Conservation (phyloP, 1,139 yeast species). For the Pichia kudriavzevii region DNA sequence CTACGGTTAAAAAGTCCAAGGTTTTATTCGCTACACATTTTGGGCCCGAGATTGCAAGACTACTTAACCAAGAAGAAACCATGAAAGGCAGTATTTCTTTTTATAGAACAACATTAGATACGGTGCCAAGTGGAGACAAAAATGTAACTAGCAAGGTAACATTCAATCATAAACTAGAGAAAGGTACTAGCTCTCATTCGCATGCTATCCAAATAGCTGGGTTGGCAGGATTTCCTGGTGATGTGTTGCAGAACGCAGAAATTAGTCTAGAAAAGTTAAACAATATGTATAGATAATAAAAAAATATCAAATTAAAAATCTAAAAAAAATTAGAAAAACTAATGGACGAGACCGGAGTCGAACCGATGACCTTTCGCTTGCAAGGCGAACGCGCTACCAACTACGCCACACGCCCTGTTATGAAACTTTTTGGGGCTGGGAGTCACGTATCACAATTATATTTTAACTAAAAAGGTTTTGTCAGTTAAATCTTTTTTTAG, state of each 20-base stretch:
- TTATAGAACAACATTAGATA: constrained; percentile 39
- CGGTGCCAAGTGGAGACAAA: constrained; percentile 1
- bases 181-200: constrained; percentile 71
- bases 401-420: constrained; percentile 60
- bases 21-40: constrained; percentile 92
- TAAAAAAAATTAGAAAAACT: constrained; percentile 18
- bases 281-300: neutral
- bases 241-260: constrained; percentile 48
- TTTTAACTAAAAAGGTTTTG: no score
- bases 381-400: constrained; percentile 68
- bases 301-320: neutral
- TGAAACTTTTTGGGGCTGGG: no score
- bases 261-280: neutral
- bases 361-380: constrained; percentile 63
- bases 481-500: no score
- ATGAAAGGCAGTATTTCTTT: constrained; percentile 31
- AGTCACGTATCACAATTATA: no score
- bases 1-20: constrained; percentile 54
- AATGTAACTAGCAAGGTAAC: constrained; percentile 25
- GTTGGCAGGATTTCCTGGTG: constrained; percentile 72
- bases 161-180: constrained; percentile 57
- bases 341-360: constrained; percentile 61
- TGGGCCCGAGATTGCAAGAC: constrained; percentile 54
- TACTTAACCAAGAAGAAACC: constrained; percentile 32
- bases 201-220: constrained; percentile 83